These are phyloP conservation scores for Cercophora scortea DNA, from an alignment of 495 filamentous ascomycete species.

Conservation along the genomic window DNA sequence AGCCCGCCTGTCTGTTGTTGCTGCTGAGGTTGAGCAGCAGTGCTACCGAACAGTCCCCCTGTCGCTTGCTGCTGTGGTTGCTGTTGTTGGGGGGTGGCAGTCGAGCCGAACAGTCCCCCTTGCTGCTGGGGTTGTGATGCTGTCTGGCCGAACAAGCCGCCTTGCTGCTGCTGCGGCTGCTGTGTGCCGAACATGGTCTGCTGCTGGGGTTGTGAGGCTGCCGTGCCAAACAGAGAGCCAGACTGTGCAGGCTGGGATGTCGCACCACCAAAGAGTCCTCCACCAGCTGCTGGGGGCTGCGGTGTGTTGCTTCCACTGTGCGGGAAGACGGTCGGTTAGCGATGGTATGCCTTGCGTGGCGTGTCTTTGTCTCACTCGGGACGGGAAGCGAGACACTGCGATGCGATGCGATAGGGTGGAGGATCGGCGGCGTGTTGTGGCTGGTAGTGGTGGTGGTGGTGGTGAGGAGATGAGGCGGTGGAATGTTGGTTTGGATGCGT, in stretches of 20 bases:
- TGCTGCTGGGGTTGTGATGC: constrained; percentile 3
- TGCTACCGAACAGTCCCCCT: constrained; percentile 10
- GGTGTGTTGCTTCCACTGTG: constrained; percentile 29
- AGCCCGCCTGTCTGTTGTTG: constrained; percentile 23
- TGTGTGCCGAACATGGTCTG: constrained; percentile 4
- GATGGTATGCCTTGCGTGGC: background rate
- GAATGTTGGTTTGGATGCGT: too few species aligned
- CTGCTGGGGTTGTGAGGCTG: constrained; percentile 17
- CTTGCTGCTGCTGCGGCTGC: constrained; percentile 22
- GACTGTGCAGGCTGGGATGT: constrained; percentile 23
- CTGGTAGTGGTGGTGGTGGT: too few species aligned
- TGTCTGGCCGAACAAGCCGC: constrained; percentile 25
- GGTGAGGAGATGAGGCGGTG: too few species aligned
- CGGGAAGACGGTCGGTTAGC: constrained; percentile 1
- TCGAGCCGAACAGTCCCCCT: constrained; percentile 6
- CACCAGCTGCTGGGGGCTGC: constrained; percentile 34
- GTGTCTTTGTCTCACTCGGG: background rate
- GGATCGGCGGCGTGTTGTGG: too few species aligned
- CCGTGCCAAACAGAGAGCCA: constrained; percentile 45
- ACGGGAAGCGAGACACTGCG: too few species aligned
- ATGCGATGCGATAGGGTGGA: too few species aligned
- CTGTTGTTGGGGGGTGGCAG: constrained; percentile 6
- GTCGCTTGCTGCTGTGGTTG: constrained; percentile 10
- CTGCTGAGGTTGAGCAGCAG: constrained; percentile 8
- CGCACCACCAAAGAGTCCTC: constrained; percentile 40